Evolutionary conservation across 768 basidiomycete species (phyloP), one percentile per base, ranked within the genome.

Genomic region (Lyophyllum shimeji): DNA sequence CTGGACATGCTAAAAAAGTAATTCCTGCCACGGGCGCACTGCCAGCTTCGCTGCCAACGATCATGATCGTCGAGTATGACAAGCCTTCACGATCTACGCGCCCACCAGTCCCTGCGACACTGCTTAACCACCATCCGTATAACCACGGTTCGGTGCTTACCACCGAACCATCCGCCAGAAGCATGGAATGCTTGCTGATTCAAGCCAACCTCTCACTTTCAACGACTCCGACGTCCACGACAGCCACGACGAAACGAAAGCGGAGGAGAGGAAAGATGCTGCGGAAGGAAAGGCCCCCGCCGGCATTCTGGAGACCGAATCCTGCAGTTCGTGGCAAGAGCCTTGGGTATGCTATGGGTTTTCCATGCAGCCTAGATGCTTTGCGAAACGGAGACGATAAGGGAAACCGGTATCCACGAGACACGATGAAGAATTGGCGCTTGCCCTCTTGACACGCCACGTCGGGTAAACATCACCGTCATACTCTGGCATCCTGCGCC

Each of bases 301-400:
- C 78, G 29, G 66, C 64, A 44, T 80, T 76, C 56, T 80, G 77
- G 77, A 61, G 68, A 44, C 76, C 77, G n/a, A 61, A 70, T 52
- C 67, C 74, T 8, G 57, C 58, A 7, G 65, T 63, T 60, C 66
- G 60, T 51, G 76, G 75, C 12, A 77, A 74, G 58, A 74, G 75
- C 55, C 60, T 67, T 42, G 78, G 78, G 17, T 78, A 79, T 60
- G 76, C 69, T 13, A 73, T 75, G 67, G 77, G 76, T 2, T 77
- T 76, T 57, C 72, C 72, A 13, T 68, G 69, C 39, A 68, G 64
- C 50, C 57, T 68, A 46, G 56, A 62, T 27, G 59, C 34, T 12
- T 54, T 55, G 27, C 62, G 57, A 50, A 61, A 47, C 31, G 61
- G 59, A 39, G 53, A 37, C 29, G 53, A 59, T 24, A 33, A 31